Evolutionary conservation across 2,329 filamentous ascomycete species (phyloP).

Genomic region (Microsporum ferrugineum): DNA sequence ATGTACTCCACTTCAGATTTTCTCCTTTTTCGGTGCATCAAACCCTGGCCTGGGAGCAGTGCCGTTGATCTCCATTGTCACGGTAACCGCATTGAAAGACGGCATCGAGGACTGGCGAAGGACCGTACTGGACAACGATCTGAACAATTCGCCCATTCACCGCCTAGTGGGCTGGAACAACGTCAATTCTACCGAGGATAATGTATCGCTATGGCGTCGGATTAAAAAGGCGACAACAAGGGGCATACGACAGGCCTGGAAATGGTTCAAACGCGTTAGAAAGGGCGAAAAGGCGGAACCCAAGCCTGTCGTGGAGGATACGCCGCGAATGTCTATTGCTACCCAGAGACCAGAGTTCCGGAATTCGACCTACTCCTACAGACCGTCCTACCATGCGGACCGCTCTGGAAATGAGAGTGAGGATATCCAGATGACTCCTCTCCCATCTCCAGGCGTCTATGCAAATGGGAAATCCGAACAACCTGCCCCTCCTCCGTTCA

Average conservation of each 20-base stretch:
- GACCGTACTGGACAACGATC: conserved; percentile 78
- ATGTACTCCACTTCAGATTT: conserved; percentile 52
- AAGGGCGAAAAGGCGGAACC: conserved; percentile 35
- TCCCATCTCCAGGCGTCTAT: conserved; percentile 55
- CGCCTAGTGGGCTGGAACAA: conserved; percentile 80
- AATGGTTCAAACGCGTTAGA: conserved; percentile 39
- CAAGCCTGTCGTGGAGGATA: conserved; percentile 27
- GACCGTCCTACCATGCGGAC: conserved; percentile 42
- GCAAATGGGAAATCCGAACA: background rate
- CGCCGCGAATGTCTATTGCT: conserved; percentile 53
- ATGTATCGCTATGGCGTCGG: conserved; percentile 71
- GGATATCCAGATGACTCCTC: conserved; percentile 91
- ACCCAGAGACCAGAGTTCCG: conserved; percentile 44
- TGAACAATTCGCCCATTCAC: conserved; percentile 94
- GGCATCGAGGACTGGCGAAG: conserved; percentile 90
- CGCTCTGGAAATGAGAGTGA: conserved; percentile 37
- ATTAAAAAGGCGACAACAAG: conserved; percentile 80
- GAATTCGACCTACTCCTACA: conserved; percentile 45
- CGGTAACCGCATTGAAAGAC: conserved; percentile 84
- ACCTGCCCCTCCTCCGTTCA: background rate
- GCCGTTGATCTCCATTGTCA: conserved; percentile 83
- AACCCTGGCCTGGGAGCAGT: conserved; percentile 86
- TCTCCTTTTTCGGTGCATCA: conserved; percentile 84
- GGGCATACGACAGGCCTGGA: conserved; percentile 45
- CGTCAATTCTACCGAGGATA: conserved; percentile 81